Conservation (phyloP, 257 asterid genomes). For the Solanum gandarillasii region DNA sequence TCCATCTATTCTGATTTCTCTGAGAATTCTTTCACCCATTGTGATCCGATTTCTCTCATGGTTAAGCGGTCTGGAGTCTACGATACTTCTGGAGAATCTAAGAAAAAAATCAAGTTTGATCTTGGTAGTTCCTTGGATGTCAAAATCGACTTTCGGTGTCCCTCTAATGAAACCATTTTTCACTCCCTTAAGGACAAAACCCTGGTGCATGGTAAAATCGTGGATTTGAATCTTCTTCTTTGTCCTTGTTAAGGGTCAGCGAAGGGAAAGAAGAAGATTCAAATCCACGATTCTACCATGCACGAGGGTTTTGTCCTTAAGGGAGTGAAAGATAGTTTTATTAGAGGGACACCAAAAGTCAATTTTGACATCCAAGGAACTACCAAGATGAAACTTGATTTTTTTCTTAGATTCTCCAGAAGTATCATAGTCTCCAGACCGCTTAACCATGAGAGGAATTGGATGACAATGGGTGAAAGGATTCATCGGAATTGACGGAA, state of each 20-base stretch:
- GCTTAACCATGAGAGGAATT: not conserved
- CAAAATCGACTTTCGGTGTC: not conserved
- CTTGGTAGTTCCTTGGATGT: not conserved
- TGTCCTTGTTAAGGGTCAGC: not conserved
- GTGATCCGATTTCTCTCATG: not conserved
- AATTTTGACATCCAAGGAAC: not conserved
- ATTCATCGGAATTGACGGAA: not conserved
- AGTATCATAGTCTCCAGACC: not conserved
- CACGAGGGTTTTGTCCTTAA: not conserved
- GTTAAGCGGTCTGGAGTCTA: not conserved
- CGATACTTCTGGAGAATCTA: not conserved
- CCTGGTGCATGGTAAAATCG: not conserved
- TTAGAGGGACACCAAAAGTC: not conserved
- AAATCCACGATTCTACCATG: not conserved
- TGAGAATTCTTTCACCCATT: not conserved
- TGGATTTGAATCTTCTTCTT: not conserved
- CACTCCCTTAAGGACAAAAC: not conserved
- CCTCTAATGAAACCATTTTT: not conserved
- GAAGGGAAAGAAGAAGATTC: not conserved
- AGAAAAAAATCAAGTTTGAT: not conserved
- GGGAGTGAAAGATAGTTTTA: not conserved
- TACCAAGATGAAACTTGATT: not conserved
- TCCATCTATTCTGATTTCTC: not conserved
- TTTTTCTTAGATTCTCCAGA: not conserved
- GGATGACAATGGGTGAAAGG: not conserved